Base-by-base conservation (phyloP, 352 stramenopile genomes). In the Pythium sp. region DNA sequence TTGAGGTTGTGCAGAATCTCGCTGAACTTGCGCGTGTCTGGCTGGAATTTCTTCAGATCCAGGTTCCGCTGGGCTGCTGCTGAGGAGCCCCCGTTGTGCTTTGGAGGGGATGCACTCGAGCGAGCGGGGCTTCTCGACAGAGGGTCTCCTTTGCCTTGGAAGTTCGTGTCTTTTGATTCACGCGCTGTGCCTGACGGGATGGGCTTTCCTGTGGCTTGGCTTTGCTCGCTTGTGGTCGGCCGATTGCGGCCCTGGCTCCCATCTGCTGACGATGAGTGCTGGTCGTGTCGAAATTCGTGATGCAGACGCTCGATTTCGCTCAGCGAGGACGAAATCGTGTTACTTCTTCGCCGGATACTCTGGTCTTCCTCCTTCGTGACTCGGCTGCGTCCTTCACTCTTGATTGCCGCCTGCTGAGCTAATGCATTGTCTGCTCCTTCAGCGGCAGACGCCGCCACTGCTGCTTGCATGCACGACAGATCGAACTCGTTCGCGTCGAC, bases 401-500 rank as follows among this genome's bases (percentile, higher is more conserved):
- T 30, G 46, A 65, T 57, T 20, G 46, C 61, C 38, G 54, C 60
- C 43, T 65, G 68, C 2, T 14, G 34, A 8, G 24, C 24, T 11
- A 51, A 14, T 30, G 54, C 63, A 53, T 78, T 81, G 58, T 46
- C 55, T 28, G 30, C 68, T 60, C 43, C 63, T 67, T 62, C 59
- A 20, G 62, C 64, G 55, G 55, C 58, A 24, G 58, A 57, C 5
- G 65, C 62, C 67, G 76, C 71, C 62, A 41, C 49, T 8, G 53
- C 60, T 54, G 38, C 54, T 9, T 65, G 65, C 62, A 87, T 81
- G 14, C 73, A 73, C 61, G 80, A 77, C 69, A 93, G 65, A 38
- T 93, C 82, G 72, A 93, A 90, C 56, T 92, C 81, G 36, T 89
- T 84, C 3, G 83, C 70, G 43, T 95, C 88, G 14, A 93, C 85